Evolutionary conservation across 106 monocot genomes (phyloP).

Genomic region (Allium cepa): DNA sequence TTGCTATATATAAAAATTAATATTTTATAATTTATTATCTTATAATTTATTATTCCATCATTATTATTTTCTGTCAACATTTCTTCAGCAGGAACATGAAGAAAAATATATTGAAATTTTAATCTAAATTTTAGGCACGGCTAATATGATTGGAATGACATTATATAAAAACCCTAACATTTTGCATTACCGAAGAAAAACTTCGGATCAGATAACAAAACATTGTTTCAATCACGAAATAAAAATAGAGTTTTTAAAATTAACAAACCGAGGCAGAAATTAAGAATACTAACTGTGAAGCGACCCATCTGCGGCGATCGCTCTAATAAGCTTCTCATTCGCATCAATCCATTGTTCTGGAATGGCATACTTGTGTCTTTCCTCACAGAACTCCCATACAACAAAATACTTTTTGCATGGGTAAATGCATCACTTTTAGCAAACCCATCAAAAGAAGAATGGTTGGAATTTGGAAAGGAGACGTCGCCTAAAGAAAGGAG

Average conservation of each 20-base stretch:
- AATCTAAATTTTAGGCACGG: too few species aligned
- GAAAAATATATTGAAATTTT: background rate
- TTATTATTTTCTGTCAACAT: too few species aligned
- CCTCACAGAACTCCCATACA: slow-evolving; percentile 56
- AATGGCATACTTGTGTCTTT: slow-evolving; percentile 18
- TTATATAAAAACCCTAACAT: too few species aligned
- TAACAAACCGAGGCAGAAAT: background rate
- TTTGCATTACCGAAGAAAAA: too few species aligned
- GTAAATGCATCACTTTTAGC: slow-evolving; percentile 30
- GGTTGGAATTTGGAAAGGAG: slow-evolving; percentile 18
- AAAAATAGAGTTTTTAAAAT: too few species aligned
- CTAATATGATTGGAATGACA: too few species aligned
- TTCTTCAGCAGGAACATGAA: slow-evolving; percentile 83
- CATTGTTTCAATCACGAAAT: too few species aligned
- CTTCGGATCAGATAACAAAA: too few species aligned
- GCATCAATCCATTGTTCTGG: slow-evolving; percentile 44
- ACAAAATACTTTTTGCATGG: slow-evolving; percentile 84
- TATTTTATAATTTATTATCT: too few species aligned
- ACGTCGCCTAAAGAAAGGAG: slow-evolving; percentile 78
- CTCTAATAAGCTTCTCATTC: slow-evolving; percentile 49
- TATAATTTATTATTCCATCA: too few species aligned
- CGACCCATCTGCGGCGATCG: slow-evolving; percentile 61
- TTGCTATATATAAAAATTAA: too few species aligned
- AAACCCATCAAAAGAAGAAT: slow-evolving; percentile 11
- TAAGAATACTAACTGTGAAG: slow-evolving; percentile 51